A percentile compares a stretch with the other conserved stretches of the same genome.
These are phyloP conservation scores for Botrytis galanthina DNA, from an alignment of 2,329 filamentous ascomycete species.

Conservation along the genomic window DNA sequence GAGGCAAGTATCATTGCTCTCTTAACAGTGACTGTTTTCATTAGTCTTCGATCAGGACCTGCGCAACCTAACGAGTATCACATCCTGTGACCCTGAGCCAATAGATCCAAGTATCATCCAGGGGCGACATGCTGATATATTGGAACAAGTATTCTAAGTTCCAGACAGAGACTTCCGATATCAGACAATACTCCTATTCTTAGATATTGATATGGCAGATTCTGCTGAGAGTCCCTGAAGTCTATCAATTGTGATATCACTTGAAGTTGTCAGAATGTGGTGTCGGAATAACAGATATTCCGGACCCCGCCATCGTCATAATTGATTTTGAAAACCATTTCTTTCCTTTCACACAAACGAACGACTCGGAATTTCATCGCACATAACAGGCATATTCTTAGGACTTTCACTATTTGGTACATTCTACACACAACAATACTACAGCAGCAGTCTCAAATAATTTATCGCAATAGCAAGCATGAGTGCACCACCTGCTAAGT, in stretches of 20 bases:
- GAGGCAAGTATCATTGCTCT: background rate
- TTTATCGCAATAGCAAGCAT: slow-evolving; percentile 18
- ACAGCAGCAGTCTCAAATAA: background rate
- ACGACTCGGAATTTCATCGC: background rate
- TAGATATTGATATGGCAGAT: background rate
- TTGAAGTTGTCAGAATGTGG: background rate
- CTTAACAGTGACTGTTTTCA: background rate
- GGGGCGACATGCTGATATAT: background rate
- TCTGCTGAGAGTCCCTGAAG: background rate
- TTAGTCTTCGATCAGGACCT: background rate
- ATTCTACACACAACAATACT: background rate
- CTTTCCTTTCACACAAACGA: background rate
- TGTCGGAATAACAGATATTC: slow-evolving; percentile 8
- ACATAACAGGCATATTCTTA: background rate
- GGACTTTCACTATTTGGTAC: background rate
- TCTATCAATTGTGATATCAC: background rate
- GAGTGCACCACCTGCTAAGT: slow-evolving; percentile 38
- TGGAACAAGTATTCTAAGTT: background rate
- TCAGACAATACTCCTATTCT: too few relatives aligned
- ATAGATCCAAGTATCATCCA: background rate
- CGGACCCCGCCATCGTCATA: slow-evolving; percentile 17
- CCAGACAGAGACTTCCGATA: background rate
- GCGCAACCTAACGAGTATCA: background rate
- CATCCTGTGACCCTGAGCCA: background rate
- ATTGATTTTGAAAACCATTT: slow-evolving; percentile 2